These are phyloP conservation scores for Podospora pseudopauciseta DNA, from an alignment of 495 filamentous ascomycete genomes.

Conservation along the genomic window DNA sequence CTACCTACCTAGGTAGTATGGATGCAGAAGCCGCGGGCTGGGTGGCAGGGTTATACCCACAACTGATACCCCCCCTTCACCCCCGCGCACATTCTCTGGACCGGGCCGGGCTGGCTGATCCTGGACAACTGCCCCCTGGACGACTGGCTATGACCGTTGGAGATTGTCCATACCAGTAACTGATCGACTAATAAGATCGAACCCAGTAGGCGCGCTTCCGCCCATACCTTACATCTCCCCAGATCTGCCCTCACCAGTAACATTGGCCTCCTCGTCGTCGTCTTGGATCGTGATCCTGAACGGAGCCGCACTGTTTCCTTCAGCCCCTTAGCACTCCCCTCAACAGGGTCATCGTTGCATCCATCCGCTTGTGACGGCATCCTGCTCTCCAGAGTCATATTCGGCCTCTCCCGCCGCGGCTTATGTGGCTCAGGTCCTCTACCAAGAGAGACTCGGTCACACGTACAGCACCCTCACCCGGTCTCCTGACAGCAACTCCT, in stretches of 20 bases:
- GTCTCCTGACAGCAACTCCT: conserved; percentile 10
- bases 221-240: conserved; percentile 18
- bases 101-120: conserved; percentile 26
- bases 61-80: conserved; percentile 15
- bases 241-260: conserved; percentile 15
- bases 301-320: conserved; percentile 10
- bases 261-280: conserved; percentile 14
- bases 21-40: conserved; percentile 17
- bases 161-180: conserved; percentile 20
- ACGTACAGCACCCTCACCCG: conserved; percentile 2
- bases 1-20: conserved; percentile 16
- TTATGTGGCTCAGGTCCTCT: conserved; percentile 14
- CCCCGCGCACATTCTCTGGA: conserved; percentile 23
- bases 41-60: conserved; percentile 22
- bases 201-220: conserved; percentile 18
- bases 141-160: conserved; percentile 21
- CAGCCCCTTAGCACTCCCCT: conserved; percentile 6
- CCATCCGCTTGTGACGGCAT: conserved; percentile 19
- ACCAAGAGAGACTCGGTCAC: conserved; percentile 16
- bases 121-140: conserved; percentile 22
- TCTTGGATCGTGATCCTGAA: conserved; percentile 1
- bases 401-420: conserved; percentile 20
- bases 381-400: conserved; percentile 12
- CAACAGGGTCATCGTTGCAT: conserved; percentile 19
- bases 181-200: conserved; percentile 33